These are phyloP conservation scores for Podospora pseudoanserina DNA, from an alignment of 495 filamentous ascomycete genomes.

Conservation along the genomic window DNA sequence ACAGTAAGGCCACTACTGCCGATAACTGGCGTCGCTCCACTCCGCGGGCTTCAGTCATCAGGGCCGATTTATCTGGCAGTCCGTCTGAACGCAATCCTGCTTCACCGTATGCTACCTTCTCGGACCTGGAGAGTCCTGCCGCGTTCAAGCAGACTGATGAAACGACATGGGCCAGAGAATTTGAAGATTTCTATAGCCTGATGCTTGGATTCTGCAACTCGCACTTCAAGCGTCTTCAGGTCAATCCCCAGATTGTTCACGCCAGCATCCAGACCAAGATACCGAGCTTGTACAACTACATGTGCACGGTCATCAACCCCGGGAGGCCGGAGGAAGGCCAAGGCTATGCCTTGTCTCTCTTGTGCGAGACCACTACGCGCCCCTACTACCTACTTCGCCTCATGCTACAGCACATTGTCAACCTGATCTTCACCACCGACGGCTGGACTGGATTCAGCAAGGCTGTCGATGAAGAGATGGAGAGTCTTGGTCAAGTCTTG, in stretches of 20 bases:
- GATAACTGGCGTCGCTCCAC: neutral
- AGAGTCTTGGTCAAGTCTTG: slow-evolving; percentile 16
- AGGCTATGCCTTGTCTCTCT: slow-evolving; percentile 23
- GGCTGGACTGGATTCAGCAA: slow-evolving; percentile 27
- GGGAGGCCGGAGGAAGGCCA: slow-evolving; percentile 17
- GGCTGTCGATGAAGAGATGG: slow-evolving; percentile 20
- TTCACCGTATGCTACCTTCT: neutral
- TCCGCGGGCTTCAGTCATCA: neutral
- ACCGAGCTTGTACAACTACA: slow-evolving; percentile 25
- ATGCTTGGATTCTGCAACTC: neutral
- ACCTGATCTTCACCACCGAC: slow-evolving; percentile 24
- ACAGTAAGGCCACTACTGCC: neutral
- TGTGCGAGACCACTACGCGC: slow-evolving; percentile 25
- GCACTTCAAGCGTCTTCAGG: neutral
- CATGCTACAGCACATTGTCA: slow-evolving; percentile 29
- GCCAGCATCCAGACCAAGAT: neutral
- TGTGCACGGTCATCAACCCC: slow-evolving; percentile 24
- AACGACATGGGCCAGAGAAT: slow-evolving; percentile 11
- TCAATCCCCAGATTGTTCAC: neutral
- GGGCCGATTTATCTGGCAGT: neutral
- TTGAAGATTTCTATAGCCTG: slow-evolving; percentile 24
- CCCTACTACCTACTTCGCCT: slow-evolving; percentile 33
- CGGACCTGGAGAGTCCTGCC: neutral
- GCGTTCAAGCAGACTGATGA: neutral
- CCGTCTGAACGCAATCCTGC: neutral